A percentile compares a stretch with the other conserved stretches of the same genome.
Conservation (phyloP, 2,329 filamentous ascomycete species). For the Nannizzia gypsea region DNA sequence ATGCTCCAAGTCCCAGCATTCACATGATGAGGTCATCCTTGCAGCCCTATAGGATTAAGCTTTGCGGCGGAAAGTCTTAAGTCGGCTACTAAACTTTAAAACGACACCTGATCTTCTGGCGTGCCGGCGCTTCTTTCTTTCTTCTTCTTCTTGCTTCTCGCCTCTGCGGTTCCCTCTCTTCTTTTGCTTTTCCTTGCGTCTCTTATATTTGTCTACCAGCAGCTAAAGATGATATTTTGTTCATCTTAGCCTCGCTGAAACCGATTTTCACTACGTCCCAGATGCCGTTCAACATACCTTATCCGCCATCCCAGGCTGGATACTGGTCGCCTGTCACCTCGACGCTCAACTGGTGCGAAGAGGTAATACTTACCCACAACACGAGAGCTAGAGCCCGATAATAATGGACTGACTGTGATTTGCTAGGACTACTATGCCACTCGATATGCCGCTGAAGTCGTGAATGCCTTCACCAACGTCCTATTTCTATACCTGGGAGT, state of each 20-base stretch:
- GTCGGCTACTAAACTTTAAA: background rate
- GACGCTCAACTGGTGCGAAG: slow-evolving; percentile 70
- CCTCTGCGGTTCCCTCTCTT: background rate
- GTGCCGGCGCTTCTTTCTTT: background rate
- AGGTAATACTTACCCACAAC: slow-evolving; percentile 38
- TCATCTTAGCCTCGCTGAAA: background rate
- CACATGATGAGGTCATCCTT: background rate
- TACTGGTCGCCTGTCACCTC: slow-evolving; percentile 61
- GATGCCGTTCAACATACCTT: slow-evolving; percentile 25
- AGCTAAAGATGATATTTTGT: background rate
- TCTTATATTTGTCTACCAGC: background rate
- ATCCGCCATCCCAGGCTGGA: slow-evolving; percentile 41
- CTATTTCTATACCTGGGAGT: slow-evolving; percentile 68
- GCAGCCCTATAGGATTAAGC: too few relatives aligned
- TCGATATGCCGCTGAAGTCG: slow-evolving; percentile 62
- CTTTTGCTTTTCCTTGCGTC: background rate
- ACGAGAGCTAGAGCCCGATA: background rate
- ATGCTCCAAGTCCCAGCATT: too few relatives aligned
- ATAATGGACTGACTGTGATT: background rate
- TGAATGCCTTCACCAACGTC: slow-evolving; percentile 71
- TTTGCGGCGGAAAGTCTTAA: background rate
- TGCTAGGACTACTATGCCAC: slow-evolving; percentile 64
- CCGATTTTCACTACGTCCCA: slow-evolving; percentile 11
- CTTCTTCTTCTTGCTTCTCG: background rate
- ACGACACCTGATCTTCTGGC: background rate